Base-by-base conservation (phyloP, 768 basidiomycete genomes). In the Lyophyllum semitale region DNA sequence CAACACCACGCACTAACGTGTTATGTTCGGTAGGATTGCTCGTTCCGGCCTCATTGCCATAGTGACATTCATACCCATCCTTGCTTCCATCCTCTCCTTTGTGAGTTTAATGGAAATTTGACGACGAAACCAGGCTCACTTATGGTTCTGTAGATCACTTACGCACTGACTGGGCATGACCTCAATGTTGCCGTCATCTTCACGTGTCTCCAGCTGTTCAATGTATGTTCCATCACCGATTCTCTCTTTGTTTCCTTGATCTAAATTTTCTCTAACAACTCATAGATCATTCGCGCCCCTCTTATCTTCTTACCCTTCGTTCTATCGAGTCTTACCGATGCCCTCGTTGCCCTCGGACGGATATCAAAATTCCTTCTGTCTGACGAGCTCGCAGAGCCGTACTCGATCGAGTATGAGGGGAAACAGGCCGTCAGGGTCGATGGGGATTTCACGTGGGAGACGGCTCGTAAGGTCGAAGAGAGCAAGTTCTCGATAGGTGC, bases 121-220 rank as follows among this genome's bases (percentile, higher is more conserved):
- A 25, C 15, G 33, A 30, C 2, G 22, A 17, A n/a, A 44, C 2
- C n/a, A 22, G 17, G 29, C 47, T 54, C 25, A 57, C 18, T 11
- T 13, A 15, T 6, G n/a, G 8, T 33, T 18, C 15, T 40, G 2
- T 65, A 88, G 81, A 82, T 89, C 58, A 85, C 85, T 0, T 89
- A 88, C 60, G 75, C 77, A 1, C 66, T 88, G n/a, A 81, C 71
- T 27, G 83, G 82, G 8, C 83, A 87, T 54, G 63, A 71, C 7
- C 73, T 87, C 26, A 76, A 80, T 54, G 68, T 84, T 2, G 80
- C 84, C 0, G 69, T 74, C 50, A 80, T 87, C 45, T 87, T 87
- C 65, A 71, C 76, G 4, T 78, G 80, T 6, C 67, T 87, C 18
- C 84, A 85, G 55, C 69, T 84, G 26, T 84, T 86, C 71, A 84